Evolutionary conservation across 1,139 yeast genomes (phyloP).

Genomic region (Hansenula anomala): DNA sequence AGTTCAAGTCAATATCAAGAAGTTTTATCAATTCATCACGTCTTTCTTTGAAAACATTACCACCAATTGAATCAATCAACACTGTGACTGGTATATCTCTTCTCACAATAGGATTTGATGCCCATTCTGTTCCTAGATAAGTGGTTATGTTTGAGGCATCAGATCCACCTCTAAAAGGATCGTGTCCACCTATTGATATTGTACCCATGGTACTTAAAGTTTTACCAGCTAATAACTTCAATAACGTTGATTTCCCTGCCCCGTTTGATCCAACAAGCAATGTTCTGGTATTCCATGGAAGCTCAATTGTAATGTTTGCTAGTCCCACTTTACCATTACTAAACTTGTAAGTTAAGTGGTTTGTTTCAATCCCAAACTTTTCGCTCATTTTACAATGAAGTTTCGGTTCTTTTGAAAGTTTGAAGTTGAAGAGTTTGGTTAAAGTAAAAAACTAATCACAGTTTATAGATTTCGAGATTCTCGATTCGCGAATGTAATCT

Average conservation of each 20-base stretch:
- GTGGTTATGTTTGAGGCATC: constrained; percentile 58
- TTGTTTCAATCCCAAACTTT: constrained; percentile 54
- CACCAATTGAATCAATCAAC: constrained; percentile 79
- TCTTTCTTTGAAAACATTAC: constrained; percentile 65
- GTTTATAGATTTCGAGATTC: no score
- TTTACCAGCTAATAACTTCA: constrained; percentile 85
- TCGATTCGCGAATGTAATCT: no score
- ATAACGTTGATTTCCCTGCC: constrained; percentile 90
- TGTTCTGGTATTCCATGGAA: constrained; percentile 72
- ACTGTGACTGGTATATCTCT: constrained; percentile 85
- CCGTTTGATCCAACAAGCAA: constrained; percentile 92
- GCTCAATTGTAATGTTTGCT: constrained; percentile 50
- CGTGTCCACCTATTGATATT: constrained; percentile 65
- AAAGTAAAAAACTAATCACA: no score
- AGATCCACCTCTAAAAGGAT: constrained; percentile 68
- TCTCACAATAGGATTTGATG: constrained; percentile 82
- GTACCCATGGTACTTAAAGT: constrained; percentile 74
- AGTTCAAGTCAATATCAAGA: constrained; percentile 76
- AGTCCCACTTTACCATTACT: constrained; percentile 67
- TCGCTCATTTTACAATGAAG: not conserved
- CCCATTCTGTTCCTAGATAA: constrained; percentile 97
- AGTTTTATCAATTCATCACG: constrained; percentile 70
- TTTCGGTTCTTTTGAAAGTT: no score
- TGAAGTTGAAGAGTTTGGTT: not conserved
- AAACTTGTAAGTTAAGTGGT: constrained; percentile 65